A percentile compares a stretch with the other conserved stretches of the same genome.
These are phyloP conservation scores for Chytriomyces hyalinus DNA, from an alignment of 192 early-diverging fungal species.

Conservation along the genomic window DNA sequence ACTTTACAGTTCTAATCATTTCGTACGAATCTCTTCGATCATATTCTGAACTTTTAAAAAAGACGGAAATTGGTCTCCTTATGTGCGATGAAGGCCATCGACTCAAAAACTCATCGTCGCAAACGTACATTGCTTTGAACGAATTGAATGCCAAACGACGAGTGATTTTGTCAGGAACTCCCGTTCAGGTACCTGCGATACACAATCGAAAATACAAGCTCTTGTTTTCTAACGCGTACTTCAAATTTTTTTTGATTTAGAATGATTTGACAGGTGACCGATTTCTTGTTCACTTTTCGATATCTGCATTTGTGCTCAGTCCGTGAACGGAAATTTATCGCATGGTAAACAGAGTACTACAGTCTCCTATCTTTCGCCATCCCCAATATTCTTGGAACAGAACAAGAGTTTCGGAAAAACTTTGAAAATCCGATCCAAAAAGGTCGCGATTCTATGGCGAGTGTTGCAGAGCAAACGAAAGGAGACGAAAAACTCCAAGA, in stretches of 20 bases:
- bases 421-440: constrained; percentile 94
- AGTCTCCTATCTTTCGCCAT: constrained; percentile 92
- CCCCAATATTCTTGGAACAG: constrained; percentile 87
- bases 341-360: constrained; percentile 83
- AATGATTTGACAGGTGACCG: constrained; percentile 57
- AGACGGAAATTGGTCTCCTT: constrained; percentile 86
- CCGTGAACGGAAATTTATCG: neutral
- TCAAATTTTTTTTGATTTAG: constrained; percentile 29
- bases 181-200: constrained; percentile 67
- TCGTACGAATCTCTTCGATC: constrained; percentile 95
- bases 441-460: constrained; percentile 90
- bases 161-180: constrained; percentile 96
- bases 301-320: neutral
- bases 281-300: neutral
- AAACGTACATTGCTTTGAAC: constrained; percentile 83
- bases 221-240: constrained; percentile 9
- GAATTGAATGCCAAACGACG: constrained; percentile 85
- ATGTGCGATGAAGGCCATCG: constrained; percentile 98
- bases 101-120: constrained; percentile 88
- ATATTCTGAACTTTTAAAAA: constrained; percentile 75
- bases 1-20: constrained; percentile 82
- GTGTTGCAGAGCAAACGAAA: constrained; percentile 72
- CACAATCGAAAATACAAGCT: neutral
- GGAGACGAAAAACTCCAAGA: constrained; percentile 88
- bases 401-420: constrained; percentile 86